Evolutionary conservation across 2,329 filamentous ascomycete genomes (phyloP), one percentile per base, ranked within the genome.

Genomic region (Penicillium nordicum): DNA sequence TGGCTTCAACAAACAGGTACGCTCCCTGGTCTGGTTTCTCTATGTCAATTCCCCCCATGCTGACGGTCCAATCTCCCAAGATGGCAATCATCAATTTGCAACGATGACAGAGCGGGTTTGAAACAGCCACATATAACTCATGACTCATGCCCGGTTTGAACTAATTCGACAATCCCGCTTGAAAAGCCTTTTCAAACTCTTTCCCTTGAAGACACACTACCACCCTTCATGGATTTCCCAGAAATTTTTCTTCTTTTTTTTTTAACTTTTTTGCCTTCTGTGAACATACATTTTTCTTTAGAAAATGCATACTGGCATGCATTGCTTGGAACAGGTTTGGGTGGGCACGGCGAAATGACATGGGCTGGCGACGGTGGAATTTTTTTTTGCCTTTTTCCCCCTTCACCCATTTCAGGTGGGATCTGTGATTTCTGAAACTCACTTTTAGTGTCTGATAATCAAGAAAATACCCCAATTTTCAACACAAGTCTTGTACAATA

Each of bases 1-100:
- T 63, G 78, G 77, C 27, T 74, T 79, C 55, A 76, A 75, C 30
- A 76, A 74, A 59, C 76, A 80, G 76, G 80, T 82, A 71, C 40
- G 71, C 65, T 43, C 40, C 14, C 60, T 64, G 27, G 59, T 30
- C 8, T 27, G n/a, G 11, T 42, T 50, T 27, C 16, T 38, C 21
- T 6, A 10, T 37, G 18, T 49, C 29, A 23, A 50, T 37, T 9
- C 2, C 21, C 30, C 49, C 36, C 37, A 36, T 42, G 29, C 52
- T 54, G 45, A 54, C 45, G 7, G 11, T 14, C 5, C 12, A 32
- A 32, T 30, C 18, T 10, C 38, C 41, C 44, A 75, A 51, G 73
- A 62, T 75, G 66, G 73, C 72, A 29, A 70, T 76, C 40, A 64
- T 76, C 32, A 75, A 76, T 55, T 61, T 75, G 27, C 73, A 75